Base-by-base conservation (phyloP, 1,284 basidiomycete species). In the Ganoderma sinense region DNA sequence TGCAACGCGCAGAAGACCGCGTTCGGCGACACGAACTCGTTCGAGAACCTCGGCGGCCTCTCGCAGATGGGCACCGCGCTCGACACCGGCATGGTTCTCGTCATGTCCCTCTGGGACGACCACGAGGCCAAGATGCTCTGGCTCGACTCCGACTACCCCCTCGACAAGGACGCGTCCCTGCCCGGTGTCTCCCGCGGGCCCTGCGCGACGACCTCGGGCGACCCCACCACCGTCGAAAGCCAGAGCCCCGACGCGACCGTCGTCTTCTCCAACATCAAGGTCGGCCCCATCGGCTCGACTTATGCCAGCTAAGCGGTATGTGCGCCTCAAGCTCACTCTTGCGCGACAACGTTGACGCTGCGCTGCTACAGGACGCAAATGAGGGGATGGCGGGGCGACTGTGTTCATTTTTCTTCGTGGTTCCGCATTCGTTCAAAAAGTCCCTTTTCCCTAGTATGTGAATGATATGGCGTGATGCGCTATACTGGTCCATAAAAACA, bases 61-160 rank as follows among this genome's bases (percentile, higher is more conserved):
- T 72, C 75, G 55, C 74, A 76, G 59, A 86, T 89, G 82, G 84
- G 86, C 70, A 76, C 78, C 63, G 79, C 84, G 16, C 77, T 88
- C 74, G 76, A 77, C n/a, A 73, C 77, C 51, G 88, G 88, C 65
- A 85, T 89, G 83, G 87, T 88, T 13, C 80, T 90, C 53, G 87
- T 86, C 65, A 77, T 90, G 76, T 83, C 80, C 74, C 75, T 89
- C 71, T 88, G 87, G 87, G 87, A 89, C 73, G 88, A 89, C 80
- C 82, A 88, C 72, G 81, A 81, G 43, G 87, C 82, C 71, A 78
- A 84, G 75, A 89, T 89, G 88, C 83, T 88, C 76, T 89, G 88
- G 88, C 85, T 89, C 78, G 88, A 90, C 80, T 82, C 80, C 74
- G 80, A 81, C 81, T 89, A 88, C 81, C 88, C 88, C 53, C 80